phyloP scores from a whole-genome alignment of 1,284 basidiomycete species.

The Malassezia dermatis region DNA sequence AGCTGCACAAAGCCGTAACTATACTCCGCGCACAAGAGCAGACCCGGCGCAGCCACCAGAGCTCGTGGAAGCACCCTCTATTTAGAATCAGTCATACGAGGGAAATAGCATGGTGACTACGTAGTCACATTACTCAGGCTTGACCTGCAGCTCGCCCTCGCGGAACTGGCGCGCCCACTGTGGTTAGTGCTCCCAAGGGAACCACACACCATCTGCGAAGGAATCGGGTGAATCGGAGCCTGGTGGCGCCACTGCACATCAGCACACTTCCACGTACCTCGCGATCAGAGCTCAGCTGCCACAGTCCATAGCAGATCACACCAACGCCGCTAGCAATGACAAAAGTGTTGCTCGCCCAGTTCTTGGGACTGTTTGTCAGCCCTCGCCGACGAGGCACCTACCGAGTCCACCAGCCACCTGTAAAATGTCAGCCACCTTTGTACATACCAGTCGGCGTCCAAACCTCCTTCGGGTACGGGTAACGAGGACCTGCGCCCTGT shows the following conservation, averaged over 20 bases:
- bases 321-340: conserved; percentile 51
- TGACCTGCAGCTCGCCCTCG: conserved; percentile 39
- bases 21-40: too few relatives aligned
- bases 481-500: conserved; percentile 50
- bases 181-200: neutral
- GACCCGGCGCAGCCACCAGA: too few relatives aligned
- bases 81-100: neutral
- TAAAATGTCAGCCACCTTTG: neutral
- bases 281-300: conserved; percentile 51
- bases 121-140: conserved; percentile 15
- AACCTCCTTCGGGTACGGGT: conserved; percentile 56
- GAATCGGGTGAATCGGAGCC: conserved; percentile 38
- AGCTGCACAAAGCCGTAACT: too few relatives aligned
- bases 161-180: conserved; percentile 47
- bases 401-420: conserved; percentile 55
- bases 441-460: conserved; percentile 51
- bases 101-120: neutral
- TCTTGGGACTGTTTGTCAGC: conserved; percentile 48
- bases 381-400: conserved; percentile 6
- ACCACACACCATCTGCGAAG: conserved; percentile 19
- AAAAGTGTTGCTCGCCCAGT: conserved; percentile 54
- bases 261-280: conserved; percentile 49
- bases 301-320: conserved; percentile 51
- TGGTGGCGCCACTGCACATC: conserved; percentile 38
- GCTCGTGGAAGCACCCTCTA: too few relatives aligned